Conservation (phyloP, 495 filamentous ascomycete species). For the Penicillium alfredii region DNA sequence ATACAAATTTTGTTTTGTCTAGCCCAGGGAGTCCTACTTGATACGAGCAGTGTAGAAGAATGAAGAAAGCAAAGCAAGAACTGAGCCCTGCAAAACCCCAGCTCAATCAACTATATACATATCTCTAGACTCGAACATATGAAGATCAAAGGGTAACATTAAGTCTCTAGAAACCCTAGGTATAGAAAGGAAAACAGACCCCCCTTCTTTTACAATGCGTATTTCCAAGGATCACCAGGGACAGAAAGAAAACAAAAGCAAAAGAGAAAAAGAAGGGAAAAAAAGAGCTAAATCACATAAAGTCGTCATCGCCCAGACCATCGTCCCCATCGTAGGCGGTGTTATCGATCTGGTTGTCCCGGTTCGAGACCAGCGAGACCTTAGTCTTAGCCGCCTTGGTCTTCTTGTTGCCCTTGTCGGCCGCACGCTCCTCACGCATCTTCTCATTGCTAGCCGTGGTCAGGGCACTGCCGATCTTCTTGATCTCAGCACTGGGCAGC, state of each 20-base stretch:
- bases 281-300: slow-evolving; percentile 49
- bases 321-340: slow-evolving; percentile 72
- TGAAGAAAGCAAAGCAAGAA: no score
- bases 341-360: slow-evolving; percentile 64
- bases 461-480: slow-evolving; percentile 82
- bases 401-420: slow-evolving; percentile 95
- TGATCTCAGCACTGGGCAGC: slow-evolving; percentile 81
- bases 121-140: no score
- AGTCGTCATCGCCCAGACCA: slow-evolving; percentile 69
- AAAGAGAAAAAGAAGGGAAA: slow-evolving; percentile 9
- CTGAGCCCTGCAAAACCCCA: no score
- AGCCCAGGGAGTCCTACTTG: no score
- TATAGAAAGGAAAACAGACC: not conserved
- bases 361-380: slow-evolving; percentile 64
- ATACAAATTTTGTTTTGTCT: no score
- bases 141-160: no score
- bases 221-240: slow-evolving; percentile 12
- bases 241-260: slow-evolving; percentile 6
- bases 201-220: slow-evolving; percentile 7
- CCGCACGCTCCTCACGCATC: slow-evolving; percentile 95
- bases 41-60: no score
- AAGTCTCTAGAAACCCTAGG: no score
- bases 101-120: no score
- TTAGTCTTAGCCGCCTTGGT: slow-evolving; percentile 93
- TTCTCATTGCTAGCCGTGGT: slow-evolving; percentile 92